phyloP scores from a whole-genome alignment of 1,284 basidiomycete genomes.

The Taiwanofungus camphoratus region DNA sequence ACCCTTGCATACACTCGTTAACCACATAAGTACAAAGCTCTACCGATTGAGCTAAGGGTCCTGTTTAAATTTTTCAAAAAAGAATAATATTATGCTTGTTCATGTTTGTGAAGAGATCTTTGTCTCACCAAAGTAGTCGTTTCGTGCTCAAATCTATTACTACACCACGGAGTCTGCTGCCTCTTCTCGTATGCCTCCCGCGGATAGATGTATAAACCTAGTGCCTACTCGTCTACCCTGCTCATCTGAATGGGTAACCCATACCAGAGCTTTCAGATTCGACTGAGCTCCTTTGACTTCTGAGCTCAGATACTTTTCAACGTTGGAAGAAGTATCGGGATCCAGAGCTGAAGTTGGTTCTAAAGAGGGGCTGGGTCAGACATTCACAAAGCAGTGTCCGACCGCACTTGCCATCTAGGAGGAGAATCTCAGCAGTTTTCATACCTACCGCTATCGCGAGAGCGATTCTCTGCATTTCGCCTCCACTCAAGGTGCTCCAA shows the following conservation, averaged over 20 bases:
- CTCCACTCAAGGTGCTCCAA: constrained; percentile 78
- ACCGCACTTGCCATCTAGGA: constrained; percentile 67
- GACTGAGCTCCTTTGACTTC: constrained; percentile 44
- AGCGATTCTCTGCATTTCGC: constrained; percentile 78
- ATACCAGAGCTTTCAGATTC: constrained; percentile 67
- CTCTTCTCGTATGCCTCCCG: constrained; percentile 44
- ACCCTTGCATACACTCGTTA: constrained; percentile 37
- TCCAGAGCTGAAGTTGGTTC: constrained; percentile 88
- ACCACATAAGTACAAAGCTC: constrained; percentile 46
- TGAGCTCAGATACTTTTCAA: constrained; percentile 57
- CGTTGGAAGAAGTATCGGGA: constrained; percentile 52
- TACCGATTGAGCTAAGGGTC: constrained; percentile 46
- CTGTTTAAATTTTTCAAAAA: no score
- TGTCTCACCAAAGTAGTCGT: no score
- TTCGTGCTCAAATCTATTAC: not conserved
- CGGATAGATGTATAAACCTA: constrained; percentile 51
- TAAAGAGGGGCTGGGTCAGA: constrained; percentile 32
- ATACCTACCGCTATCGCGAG: constrained; percentile 70
- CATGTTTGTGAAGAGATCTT: no score
- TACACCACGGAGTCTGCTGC: constrained; percentile 14
- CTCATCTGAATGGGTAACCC: constrained; percentile 85
- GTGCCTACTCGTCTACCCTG: constrained; percentile 73
- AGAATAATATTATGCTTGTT: no score
- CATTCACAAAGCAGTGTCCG: no score
- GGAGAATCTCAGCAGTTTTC: constrained; percentile 71